These are phyloP conservation scores for Candida khao-thaluensis DNA, from an alignment of 805 yeast genomes.

Conservation along the genomic window DNA sequence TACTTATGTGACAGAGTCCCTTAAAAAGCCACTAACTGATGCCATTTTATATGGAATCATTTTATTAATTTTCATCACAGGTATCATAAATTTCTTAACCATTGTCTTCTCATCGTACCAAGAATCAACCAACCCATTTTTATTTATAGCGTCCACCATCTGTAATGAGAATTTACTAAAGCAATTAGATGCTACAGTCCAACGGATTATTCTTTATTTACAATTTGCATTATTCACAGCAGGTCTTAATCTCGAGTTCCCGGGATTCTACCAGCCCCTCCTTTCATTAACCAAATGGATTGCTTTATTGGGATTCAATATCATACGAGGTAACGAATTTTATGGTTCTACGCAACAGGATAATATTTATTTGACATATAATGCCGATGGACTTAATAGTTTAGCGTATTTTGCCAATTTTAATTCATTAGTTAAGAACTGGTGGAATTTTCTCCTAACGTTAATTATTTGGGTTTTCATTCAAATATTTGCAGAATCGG, in stretches of 20 bases:
- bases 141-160: slow-evolving; percentile 54
- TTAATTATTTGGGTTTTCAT: slow-evolving; percentile 26
- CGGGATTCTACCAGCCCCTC: slow-evolving; percentile 61
- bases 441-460: slow-evolving; percentile 46
- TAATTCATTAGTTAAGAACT: slow-evolving; percentile 25
- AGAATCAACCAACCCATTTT: slow-evolving; percentile 54
- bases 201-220: slow-evolving; percentile 49
- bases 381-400: slow-evolving; percentile 40
- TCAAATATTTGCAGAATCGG: slow-evolving; percentile 23
- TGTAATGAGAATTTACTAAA: slow-evolving; percentile 56
- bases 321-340: slow-evolving; percentile 17
- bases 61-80: slow-evolving; percentile 39
- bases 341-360: slow-evolving; percentile 19
- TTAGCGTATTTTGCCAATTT: slow-evolving; percentile 32
- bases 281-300: slow-evolving; percentile 54
- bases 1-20: slow-evolving; percentile 49
- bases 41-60: slow-evolving; percentile 40
- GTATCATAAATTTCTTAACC: slow-evolving; percentile 39
- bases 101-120: slow-evolving; percentile 54
- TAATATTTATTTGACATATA: slow-evolving; percentile 43
- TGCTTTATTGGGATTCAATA: slow-evolving; percentile 43
- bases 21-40: slow-evolving; percentile 26
- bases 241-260: slow-evolving; percentile 54
- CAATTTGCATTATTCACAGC: slow-evolving; percentile 61
- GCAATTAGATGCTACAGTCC: slow-evolving; percentile 54